Evolutionary conservation across 2,329 filamentous ascomycete genomes (phyloP).

Genomic region (Cordyceps cicadae): DNA sequence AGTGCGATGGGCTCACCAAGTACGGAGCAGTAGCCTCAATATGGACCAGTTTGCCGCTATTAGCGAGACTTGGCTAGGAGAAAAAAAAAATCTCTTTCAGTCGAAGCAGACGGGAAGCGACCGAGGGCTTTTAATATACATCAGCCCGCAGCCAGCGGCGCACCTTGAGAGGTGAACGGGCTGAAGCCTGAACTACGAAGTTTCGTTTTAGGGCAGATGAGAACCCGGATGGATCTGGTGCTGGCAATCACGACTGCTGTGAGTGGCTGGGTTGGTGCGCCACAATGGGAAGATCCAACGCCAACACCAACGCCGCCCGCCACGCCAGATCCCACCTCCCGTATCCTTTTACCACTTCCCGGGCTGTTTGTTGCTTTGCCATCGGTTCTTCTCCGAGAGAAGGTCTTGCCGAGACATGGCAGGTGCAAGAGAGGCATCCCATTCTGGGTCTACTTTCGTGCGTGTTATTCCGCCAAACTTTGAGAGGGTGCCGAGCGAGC

Average conservation of each 20-base stretch:
- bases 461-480: background rate
- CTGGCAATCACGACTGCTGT: background rate
- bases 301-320: no score
- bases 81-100: background rate
- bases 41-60: background rate
- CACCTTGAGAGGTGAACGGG: background rate
- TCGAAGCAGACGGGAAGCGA: background rate
- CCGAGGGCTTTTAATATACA: background rate
- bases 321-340: background rate
- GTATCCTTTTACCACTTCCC: background rate
- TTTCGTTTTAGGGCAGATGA: background rate
- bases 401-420: background rate
- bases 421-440: no score
- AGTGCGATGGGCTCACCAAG: no score
- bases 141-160: background rate
- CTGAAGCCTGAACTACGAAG: background rate
- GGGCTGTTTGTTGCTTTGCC: background rate
- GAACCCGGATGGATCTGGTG: constrained; percentile 13
- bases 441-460: no score
- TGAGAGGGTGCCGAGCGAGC: no score
- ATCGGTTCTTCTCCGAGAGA: background rate
- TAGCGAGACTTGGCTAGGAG: background rate
- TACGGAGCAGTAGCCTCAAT: background rate
- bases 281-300: background rate
- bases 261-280: constrained; percentile 5